phyloP scores from a whole-genome alignment of 2,329 filamentous ascomycete genomes.

The Botrytis paeoniae region DNA sequence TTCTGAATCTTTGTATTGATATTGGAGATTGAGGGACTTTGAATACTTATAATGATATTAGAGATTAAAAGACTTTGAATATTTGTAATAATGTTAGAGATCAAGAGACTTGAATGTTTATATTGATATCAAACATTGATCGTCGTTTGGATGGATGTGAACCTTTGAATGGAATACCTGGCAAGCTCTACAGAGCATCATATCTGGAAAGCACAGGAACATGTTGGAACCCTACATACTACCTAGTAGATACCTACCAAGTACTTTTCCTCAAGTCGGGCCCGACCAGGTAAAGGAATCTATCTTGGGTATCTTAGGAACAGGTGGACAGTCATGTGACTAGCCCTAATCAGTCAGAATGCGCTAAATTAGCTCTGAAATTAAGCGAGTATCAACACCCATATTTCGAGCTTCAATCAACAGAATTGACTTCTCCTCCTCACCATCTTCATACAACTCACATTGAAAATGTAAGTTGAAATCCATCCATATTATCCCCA shows the following conservation, averaged over 20 bases:
- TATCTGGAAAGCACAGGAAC: background rate
- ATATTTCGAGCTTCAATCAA: conserved; percentile 1
- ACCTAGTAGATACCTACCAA: background rate
- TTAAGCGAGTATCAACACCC: conserved; percentile 5
- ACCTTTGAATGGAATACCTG: background rate
- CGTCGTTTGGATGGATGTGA: background rate
- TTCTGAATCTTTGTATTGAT: background rate
- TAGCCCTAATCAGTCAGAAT: background rate
- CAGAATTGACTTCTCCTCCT: background rate
- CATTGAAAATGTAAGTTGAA: conserved; percentile 12
- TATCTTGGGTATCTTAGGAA: background rate
- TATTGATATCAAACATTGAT: background rate
- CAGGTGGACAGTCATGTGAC: background rate
- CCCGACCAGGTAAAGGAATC: conserved; percentile 3
- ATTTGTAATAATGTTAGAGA: no score
- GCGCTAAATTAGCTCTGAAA: conserved; percentile 7
- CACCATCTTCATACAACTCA: background rate
- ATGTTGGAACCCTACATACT: background rate
- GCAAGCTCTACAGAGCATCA: background rate
- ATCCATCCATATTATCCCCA: background rate
- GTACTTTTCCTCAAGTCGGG: background rate
- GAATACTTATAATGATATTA: background rate
- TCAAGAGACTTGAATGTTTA: background rate
- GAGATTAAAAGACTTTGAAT: background rate
- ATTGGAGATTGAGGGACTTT: background rate